A percentile compares a stretch with the other conserved stretches of the same genome.
Conservation (phyloP, 1,284 basidiomycete genomes). For the Pterulicium gracile region DNA sequence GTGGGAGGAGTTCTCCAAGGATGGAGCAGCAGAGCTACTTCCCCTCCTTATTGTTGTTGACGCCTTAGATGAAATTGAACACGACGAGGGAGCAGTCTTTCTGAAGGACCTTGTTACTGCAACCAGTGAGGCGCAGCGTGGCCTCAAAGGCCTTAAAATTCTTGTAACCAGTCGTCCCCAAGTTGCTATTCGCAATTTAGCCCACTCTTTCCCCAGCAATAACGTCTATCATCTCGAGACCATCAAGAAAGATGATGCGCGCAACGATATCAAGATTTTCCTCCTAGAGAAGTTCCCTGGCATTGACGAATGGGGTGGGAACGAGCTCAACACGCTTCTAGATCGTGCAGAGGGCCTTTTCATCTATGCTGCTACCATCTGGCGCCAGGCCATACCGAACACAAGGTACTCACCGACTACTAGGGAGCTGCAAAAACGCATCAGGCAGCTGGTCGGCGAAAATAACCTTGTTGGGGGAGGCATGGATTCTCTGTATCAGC, state of each 20-base stretch:
- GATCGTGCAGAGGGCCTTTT: neutral
- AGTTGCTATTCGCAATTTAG: too few species aligned
- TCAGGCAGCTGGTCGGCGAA: too few species aligned
- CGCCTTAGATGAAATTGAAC: constrained; percentile 2
- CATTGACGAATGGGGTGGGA: neutral
- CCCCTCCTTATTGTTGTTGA: constrained; percentile 1
- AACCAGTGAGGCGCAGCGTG: neutral
- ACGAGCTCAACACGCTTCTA: neutral
- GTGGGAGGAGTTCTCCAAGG: neutral
- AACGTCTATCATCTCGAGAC: neutral
- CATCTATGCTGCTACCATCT: neutral
- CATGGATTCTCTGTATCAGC: neutral
- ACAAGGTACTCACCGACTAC: neutral
- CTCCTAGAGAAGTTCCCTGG: neutral
- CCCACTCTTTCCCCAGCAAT: too few species aligned
- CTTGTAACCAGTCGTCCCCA: neutral
- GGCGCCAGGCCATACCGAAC: neutral
- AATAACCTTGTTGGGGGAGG: too few species aligned
- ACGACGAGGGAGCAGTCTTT: neutral
- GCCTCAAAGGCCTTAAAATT: neutral
- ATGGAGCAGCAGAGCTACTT: neutral
- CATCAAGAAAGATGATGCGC: neutral
- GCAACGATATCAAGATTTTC: neutral
- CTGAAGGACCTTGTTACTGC: neutral
- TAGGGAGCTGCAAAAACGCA: too few species aligned